A percentile compares a stretch with the other conserved stretches of the same genome.
Conservation (phyloP, 2,329 filamentous ascomycete species). For the Ceratocystiopsis minuta region DNA sequence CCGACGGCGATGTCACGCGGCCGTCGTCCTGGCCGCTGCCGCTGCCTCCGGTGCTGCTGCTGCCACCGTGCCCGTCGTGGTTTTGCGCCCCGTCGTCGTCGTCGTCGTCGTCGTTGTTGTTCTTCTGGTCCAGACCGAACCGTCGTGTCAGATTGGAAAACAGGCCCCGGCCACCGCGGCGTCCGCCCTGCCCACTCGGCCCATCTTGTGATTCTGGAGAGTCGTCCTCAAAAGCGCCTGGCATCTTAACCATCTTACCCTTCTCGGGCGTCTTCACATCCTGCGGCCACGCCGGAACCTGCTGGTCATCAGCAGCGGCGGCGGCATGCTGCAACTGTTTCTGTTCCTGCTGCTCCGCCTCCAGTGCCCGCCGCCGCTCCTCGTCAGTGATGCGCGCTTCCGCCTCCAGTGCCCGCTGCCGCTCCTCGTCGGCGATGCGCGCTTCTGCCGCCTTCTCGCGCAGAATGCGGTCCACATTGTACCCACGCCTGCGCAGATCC, state of each 20-base stretch:
- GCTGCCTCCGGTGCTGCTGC: slow-evolving; percentile 2
- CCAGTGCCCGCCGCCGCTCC: slow-evolving; percentile 53
- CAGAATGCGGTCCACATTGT: slow-evolving; percentile 91
- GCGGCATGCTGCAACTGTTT: slow-evolving; percentile 5
- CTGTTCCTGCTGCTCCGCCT: slow-evolving; percentile 20
- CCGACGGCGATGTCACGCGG: slow-evolving; percentile 39
- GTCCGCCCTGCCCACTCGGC: slow-evolving; percentile 50
- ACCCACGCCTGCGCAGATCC: slow-evolving; percentile 69
- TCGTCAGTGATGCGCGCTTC: slow-evolving; percentile 64
- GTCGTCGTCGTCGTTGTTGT: background rate
- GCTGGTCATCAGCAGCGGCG: slow-evolving; percentile 14
- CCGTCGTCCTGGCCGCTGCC: slow-evolving; percentile 20
- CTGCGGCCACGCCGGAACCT: no score
- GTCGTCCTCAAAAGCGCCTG: slow-evolving; percentile 50
- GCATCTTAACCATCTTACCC: slow-evolving; percentile 33
- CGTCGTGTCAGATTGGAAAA: no score
- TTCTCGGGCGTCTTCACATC: slow-evolving; percentile 20
- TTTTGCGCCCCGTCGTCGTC: background rate
- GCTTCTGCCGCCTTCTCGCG: slow-evolving; percentile 76
- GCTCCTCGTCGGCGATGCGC: slow-evolving; percentile 67
- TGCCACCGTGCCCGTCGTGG: background rate
- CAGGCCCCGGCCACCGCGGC: slow-evolving; percentile 32
- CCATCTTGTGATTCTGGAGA: slow-evolving; percentile 27
- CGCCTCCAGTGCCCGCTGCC: slow-evolving; percentile 53
- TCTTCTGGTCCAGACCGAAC: background rate